phyloP scores from a whole-genome alignment of 257 asterid species.

The Pogostemon cablin region DNA sequence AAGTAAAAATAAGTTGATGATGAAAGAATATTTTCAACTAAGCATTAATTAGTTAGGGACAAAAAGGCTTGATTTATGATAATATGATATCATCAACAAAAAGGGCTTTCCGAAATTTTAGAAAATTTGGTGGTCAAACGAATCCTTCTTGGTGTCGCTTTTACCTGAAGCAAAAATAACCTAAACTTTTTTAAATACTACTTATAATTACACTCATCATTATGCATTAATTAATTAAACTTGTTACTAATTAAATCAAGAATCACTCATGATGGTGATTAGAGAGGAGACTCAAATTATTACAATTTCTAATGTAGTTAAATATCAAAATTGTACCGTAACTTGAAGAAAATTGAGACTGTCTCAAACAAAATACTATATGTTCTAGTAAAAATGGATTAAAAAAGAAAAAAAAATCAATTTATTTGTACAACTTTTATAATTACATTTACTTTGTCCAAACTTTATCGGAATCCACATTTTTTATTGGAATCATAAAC shows the following conservation, averaged over 20 bases:
- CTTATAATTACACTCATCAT: conserved; percentile 15
- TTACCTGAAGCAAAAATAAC: conserved; percentile 2
- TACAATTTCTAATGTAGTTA: too few species aligned
- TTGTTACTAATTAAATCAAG: background rate
- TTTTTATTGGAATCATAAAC: too few species aligned
- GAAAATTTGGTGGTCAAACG: conserved; percentile 41
- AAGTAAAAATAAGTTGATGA: conserved; percentile 24
- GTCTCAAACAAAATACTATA: too few species aligned
- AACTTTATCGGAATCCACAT: too few species aligned
- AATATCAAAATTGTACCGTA: too few species aligned
- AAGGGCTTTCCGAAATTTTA: conserved; percentile 42
- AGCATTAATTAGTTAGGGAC: conserved; percentile 30
- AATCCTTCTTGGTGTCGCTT: conserved; percentile 32
- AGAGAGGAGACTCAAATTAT: too few species aligned
- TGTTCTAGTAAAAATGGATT: too few species aligned
- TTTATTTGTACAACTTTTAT: too few species aligned
- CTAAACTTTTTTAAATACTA: background rate
- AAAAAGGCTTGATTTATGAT: conserved; percentile 32
- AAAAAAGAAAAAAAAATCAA: too few species aligned
- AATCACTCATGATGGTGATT: background rate
- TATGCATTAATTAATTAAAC: background rate
- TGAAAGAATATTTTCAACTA: conserved; percentile 2
- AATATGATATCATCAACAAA: conserved; percentile 28
- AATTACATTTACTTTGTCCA: too few species aligned
- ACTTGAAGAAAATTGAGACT: too few species aligned